Evolutionary conservation across 352 stramenopile species (phyloP).

Genomic region (Pythium graminicola): DNA sequence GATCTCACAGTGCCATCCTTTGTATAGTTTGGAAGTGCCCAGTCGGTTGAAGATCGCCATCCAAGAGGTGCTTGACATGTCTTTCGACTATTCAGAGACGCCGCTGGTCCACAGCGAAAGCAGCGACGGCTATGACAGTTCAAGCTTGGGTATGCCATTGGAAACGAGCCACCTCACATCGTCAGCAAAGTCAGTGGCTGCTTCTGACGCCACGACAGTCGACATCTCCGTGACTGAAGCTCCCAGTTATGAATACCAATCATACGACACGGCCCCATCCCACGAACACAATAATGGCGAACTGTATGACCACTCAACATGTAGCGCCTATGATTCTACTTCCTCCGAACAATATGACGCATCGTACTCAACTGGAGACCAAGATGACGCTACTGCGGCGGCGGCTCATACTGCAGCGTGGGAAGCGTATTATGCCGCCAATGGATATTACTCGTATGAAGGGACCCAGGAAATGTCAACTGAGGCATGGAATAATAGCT

Average conservation of each 20-base stretch:
- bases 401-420: slow-evolving; percentile 17
- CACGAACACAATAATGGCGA: neutral
- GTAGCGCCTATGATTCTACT: neutral
- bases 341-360: neutral
- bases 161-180: too few relatives aligned
- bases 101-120: neutral
- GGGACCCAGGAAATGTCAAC: neutral
- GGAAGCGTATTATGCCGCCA: slow-evolving; percentile 21
- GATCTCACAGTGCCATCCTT: too few relatives aligned
- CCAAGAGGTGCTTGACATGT: slow-evolving; percentile 49
- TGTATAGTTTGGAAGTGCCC: slow-evolving; percentile 39
- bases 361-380: neutral
- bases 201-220: neutral
- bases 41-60: slow-evolving; percentile 57
- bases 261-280: neutral
- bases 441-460: slow-evolving; percentile 11
- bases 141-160: too few relatives aligned
- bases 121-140: too few relatives aligned
- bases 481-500: neutral
- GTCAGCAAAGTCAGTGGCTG: too few relatives aligned
- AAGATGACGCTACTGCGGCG: neutral
- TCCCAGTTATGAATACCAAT: neutral
- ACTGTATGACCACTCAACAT: neutral
- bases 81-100: too few relatives aligned
- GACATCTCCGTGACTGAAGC: neutral